A percentile compares a stretch with the other conserved stretches of the same genome.
These are phyloP conservation scores for Fomitopsis betulina DNA, from an alignment of 1,284 basidiomycete genomes.

Conservation along the genomic window DNA sequence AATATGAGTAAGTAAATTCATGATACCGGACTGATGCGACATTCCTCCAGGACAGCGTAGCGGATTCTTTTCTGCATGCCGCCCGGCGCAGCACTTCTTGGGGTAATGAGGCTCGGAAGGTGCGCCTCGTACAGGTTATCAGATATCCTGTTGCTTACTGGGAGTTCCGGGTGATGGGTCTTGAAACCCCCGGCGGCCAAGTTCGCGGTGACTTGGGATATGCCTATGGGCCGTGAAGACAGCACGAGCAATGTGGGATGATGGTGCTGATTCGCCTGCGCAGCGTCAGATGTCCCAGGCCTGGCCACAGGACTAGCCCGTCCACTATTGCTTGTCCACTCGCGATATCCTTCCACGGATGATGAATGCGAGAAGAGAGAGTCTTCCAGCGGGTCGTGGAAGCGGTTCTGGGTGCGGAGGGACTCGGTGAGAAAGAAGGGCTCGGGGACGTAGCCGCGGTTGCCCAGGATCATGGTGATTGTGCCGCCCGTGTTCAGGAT, in stretches of 20 bases:
- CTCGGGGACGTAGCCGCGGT: conserved; percentile 83
- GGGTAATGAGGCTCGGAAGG: conserved; percentile 73
- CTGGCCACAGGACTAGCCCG: conserved; percentile 12
- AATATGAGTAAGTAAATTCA: background rate
- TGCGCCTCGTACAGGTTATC: conserved; percentile 66
- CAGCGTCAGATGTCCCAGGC: conserved; percentile 22
- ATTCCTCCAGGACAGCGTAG: conserved; percentile 76
- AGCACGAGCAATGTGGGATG: conserved; percentile 59
- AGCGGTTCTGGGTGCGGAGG: conserved; percentile 74
- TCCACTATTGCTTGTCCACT: conserved; percentile 46
- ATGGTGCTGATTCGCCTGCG: conserved; percentile 20
- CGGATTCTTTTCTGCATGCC: conserved; percentile 66
- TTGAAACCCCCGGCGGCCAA: conserved; percentile 25
- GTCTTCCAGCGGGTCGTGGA: conserved; percentile 81
- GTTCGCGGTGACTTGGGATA: conserved; percentile 23
- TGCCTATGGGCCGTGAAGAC: conserved; percentile 68
- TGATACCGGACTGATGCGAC: conserved; percentile 8
- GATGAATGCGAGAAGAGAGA: conserved; percentile 73
- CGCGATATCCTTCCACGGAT: conserved; percentile 68
- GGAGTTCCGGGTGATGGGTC: conserved; percentile 26
- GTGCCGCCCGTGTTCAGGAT: conserved; percentile 85
- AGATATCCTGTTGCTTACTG: conserved; percentile 46
- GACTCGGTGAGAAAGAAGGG: conserved; percentile 84
- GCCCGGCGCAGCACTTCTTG: conserved; percentile 59
- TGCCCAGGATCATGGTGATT: conserved; percentile 81